Conservation (phyloP, 2,329 filamentous ascomycete species). For the Exutisphaerella laricina region DNA sequence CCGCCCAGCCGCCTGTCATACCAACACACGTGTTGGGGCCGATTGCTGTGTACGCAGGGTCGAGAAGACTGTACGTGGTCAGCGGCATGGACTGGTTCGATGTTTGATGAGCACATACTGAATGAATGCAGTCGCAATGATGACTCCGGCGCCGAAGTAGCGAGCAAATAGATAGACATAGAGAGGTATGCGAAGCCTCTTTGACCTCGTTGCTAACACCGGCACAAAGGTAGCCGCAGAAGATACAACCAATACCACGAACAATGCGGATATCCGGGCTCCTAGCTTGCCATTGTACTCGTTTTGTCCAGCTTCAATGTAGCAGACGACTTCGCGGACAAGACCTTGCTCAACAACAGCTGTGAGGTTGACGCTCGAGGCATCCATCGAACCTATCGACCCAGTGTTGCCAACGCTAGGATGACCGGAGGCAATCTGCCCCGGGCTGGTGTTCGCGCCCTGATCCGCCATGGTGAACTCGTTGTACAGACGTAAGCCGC, state of each 20-base stretch:
- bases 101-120: constrained; percentile 30
- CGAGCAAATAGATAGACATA: constrained; percentile 45
- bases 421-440: neutral
- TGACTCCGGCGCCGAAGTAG: constrained; percentile 46
- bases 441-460: constrained; percentile 9
- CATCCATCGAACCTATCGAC: neutral
- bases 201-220: constrained; percentile 40
- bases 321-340: constrained; percentile 16
- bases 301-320: constrained; percentile 34
- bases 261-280: constrained; percentile 40
- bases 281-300: constrained; percentile 51
- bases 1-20: constrained; percentile 49
- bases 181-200: constrained; percentile 36
- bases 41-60: constrained; percentile 29
- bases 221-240: constrained; percentile 42
- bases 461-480: constrained; percentile 1
- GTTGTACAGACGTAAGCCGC: neutral
- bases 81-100: neutral
- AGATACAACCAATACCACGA: constrained; percentile 43
- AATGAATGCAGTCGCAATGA: constrained; percentile 44
- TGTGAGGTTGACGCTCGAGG: constrained; percentile 17
- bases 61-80: constrained; percentile 32
- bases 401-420: neutral
- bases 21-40: constrained; percentile 46
- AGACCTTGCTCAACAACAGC: constrained; percentile 11